These are phyloP conservation scores for Colletotrichum truncatum DNA, from an alignment of 2,329 filamentous ascomycete species.

Conservation along the genomic window DNA sequence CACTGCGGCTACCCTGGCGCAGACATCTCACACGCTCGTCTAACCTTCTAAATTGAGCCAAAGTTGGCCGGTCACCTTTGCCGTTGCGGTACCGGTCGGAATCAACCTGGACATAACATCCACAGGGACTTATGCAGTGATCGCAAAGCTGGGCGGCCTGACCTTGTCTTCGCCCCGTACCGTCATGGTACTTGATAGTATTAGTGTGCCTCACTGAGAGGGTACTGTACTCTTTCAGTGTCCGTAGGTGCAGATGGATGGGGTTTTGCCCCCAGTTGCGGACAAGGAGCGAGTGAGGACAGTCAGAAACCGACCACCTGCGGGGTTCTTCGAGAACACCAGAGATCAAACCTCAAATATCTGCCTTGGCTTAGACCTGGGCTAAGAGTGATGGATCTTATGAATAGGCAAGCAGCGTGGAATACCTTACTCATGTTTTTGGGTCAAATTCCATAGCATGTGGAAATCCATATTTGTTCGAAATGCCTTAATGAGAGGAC, in stretches of 20 bases:
- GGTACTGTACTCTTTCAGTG: background rate
- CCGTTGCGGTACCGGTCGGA: slow-evolving; percentile 16
- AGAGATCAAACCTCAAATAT: no score
- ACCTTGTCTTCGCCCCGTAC: background rate
- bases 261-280: background rate
- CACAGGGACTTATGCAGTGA: background rate
- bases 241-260: background rate
- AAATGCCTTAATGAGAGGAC: no score
- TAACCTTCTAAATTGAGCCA: slow-evolving; percentile 26
- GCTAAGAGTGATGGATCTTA: no score
- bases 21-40: slow-evolving; percentile 20
- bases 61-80: slow-evolving; percentile 7
- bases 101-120: background rate
- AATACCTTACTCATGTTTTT: no score
- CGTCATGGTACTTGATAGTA: background rate
- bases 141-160: background rate
- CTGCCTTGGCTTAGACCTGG: no score
- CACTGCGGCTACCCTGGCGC: slow-evolving; percentile 27
- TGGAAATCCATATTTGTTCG: no score
- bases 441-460: no score
- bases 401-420: no score
- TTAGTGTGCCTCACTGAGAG: no score
- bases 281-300: background rate
- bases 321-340: background rate
- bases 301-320: background rate